Base-by-base conservation (phyloP, 148 eudicot genomes). In the Drosera capensis region DNA sequence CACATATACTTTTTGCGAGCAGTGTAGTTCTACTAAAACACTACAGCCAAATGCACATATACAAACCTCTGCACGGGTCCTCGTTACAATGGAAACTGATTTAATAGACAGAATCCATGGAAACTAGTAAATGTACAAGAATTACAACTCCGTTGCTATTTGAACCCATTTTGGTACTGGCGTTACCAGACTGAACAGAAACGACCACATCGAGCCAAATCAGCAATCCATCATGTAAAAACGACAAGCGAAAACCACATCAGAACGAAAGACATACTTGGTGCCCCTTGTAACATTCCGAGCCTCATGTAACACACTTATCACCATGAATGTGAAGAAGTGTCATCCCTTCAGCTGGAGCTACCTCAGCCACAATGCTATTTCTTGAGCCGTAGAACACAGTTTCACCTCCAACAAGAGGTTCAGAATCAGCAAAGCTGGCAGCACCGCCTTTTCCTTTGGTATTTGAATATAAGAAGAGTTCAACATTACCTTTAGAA, bases 301-400 rank as follows among this genome's bases (percentile, higher is more conserved):
- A 25, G 95, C 87, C 74, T 90, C 97, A 57, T 90, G 97, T 57
- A 90, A 45, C 97, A 90, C 97, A 84, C 52, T 75, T 80, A 20
- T 68, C 72, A 18, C 97, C 97, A 54, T 90, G 97, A 35, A 90
- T 69, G 65, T 90, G 95, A 47, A 90, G 62, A 13, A 90, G 93
- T 30, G 97, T 93, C 95, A 80, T 75, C 25, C 97, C 97, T 73
- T 78, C 87, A 24, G 46, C 60, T 17, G 97, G 97, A 38, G 82
- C 66, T 42, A 90, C 97, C 95, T 90, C 87, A 34, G 97, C 95
- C 25, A 80, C 85, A 36, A 84, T 59, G 45, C 68, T 48, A 57
- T 78, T 84, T 58, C 82, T 67, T 25, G 86, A 68, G 29, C 82
- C 92, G 56, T 90, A 90, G 43, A 90, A 90, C 34, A 90, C 95